Percentiles rank a stretch among this genome's conserved stretches.
Evolutionary conservation across 495 filamentous ascomycete genomes (phyloP).

Genomic region (Hypoxylon fragiforme): DNA sequence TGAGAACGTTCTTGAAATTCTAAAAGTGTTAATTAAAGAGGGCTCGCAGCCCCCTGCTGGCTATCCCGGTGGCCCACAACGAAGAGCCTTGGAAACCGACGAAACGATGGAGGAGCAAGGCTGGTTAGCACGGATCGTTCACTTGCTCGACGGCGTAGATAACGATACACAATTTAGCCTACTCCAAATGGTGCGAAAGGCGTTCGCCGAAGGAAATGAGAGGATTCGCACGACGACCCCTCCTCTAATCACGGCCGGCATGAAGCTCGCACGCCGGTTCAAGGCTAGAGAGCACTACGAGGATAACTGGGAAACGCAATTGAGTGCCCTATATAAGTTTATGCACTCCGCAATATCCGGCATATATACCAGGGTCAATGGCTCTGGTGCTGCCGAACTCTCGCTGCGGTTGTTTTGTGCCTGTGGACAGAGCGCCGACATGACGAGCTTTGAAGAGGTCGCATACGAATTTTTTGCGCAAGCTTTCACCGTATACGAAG

Average conservation of each 20-base stretch:
- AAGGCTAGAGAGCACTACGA: slow-evolving; percentile 93
- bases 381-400: slow-evolving; percentile 77
- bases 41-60: slow-evolving; percentile 81
- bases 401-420: slow-evolving; percentile 84
- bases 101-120: slow-evolving; percentile 98
- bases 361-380: slow-evolving; percentile 84
- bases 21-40: slow-evolving; percentile 90
- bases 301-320: slow-evolving; percentile 91
- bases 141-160: slow-evolving; percentile 77
- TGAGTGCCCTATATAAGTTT: slow-evolving; percentile 89
- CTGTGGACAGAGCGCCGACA: slow-evolving; percentile 91
- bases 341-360: slow-evolving; percentile 83
- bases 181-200: slow-evolving; percentile 84
- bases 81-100: slow-evolving; percentile 77
- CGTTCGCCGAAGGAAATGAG: slow-evolving; percentile 90
- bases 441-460: slow-evolving; percentile 90
- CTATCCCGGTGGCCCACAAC: slow-evolving; percentile 77
- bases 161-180: slow-evolving; percentile 96
- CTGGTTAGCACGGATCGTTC: slow-evolving; percentile 88
- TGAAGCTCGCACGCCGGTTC: slow-evolving; percentile 86
- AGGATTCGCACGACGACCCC: slow-evolving; percentile 94
- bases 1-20: slow-evolving; percentile 84
- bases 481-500: slow-evolving; percentile 97
- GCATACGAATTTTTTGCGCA: slow-evolving; percentile 98
- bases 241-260: slow-evolving; percentile 83